phyloP scores from a whole-genome alignment of 345 rosid genomes.

The Eucalyptus erythrocorys region DNA sequence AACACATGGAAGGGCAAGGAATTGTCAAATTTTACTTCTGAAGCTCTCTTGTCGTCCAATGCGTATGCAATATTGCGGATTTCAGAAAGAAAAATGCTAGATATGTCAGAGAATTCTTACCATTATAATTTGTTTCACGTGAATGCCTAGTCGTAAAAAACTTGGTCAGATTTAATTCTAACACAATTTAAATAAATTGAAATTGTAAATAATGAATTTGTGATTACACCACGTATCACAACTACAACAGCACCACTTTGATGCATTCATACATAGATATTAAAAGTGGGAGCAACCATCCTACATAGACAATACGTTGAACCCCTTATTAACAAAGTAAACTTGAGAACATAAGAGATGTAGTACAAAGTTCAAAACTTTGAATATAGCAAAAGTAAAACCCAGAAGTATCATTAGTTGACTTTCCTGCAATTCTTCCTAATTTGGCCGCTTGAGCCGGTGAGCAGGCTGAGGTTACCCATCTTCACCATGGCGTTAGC shows the following conservation, averaged over 20 bases:
- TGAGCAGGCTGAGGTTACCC: slow-evolving; percentile 35
- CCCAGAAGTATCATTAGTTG: neutral
- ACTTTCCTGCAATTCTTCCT: slow-evolving; percentile 29
- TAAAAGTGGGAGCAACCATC: neutral
- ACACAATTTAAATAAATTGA: neutral
- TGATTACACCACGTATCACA: neutral
- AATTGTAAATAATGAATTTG: neutral
- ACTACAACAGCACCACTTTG: neutral
- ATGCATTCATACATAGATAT: neutral
- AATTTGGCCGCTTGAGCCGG: slow-evolving; percentile 33
- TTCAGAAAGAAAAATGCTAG: neutral
- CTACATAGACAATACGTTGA: neutral
- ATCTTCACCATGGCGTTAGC: slow-evolving; percentile 43
- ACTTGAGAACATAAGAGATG: neutral
- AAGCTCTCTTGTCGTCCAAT: neutral
- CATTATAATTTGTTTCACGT: neutral
- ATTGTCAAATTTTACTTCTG: neutral
- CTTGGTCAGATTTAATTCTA: neutral
- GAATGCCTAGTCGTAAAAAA: neutral
- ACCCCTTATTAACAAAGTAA: neutral
- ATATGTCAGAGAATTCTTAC: neutral
- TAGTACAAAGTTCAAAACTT: neutral
- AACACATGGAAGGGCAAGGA: neutral
- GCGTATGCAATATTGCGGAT: neutral
- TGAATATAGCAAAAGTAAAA: neutral